phyloP scores from a whole-genome alignment of 1,284 basidiomycete genomes.

The Neotropicomus parvogracilis region DNA sequence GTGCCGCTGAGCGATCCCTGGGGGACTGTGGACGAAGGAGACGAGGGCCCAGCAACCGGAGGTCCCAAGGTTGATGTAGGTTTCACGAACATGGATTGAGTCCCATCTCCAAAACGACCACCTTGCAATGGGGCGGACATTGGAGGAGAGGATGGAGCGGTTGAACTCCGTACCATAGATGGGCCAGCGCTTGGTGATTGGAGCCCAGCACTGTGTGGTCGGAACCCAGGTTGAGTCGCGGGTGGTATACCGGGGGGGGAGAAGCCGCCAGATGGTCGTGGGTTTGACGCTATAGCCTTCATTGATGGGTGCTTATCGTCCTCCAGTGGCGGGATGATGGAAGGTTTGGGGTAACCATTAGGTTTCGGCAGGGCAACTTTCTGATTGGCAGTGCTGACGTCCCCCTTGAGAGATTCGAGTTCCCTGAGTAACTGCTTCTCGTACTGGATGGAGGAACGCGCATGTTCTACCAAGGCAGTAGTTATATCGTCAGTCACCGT shows the following conservation, averaged over 20 bases:
- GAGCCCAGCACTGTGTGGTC: constrained; percentile 29
- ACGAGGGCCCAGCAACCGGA: constrained; percentile 29
- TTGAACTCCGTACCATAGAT: constrained; percentile 16
- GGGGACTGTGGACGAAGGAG: constrained; percentile 30
- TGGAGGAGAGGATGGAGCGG: constrained; percentile 26
- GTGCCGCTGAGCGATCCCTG: constrained; percentile 29
- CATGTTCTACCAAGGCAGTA: constrained; percentile 84
- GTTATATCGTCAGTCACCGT: constrained; percentile 88
- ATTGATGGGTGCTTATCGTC: constrained; percentile 47
- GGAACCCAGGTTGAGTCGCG: constrained; percentile 17
- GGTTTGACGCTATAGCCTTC: constrained; percentile 26
- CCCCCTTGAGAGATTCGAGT: constrained; percentile 77
- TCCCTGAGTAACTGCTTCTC: constrained; percentile 85
- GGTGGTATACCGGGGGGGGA: constrained; percentile 20
- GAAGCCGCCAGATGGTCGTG: constrained; percentile 20
- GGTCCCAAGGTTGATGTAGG: constrained; percentile 36
- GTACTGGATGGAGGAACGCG: constrained; percentile 85
- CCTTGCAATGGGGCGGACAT: constrained; percentile 49
- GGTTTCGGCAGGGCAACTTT: constrained; percentile 47
- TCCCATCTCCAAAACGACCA: constrained; percentile 65
- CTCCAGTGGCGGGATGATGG: constrained; percentile 59
- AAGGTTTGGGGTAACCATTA: constrained; percentile 55
- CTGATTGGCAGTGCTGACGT: constrained; percentile 66
- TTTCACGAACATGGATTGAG: constrained; percentile 73
- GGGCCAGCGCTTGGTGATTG: constrained; percentile 52